Percentiles rank a stretch among this genome's conserved stretches.
Evolutionary conservation across 73 alveolate species (phyloP).

Genomic region (Diophrys appendiculata): DNA sequence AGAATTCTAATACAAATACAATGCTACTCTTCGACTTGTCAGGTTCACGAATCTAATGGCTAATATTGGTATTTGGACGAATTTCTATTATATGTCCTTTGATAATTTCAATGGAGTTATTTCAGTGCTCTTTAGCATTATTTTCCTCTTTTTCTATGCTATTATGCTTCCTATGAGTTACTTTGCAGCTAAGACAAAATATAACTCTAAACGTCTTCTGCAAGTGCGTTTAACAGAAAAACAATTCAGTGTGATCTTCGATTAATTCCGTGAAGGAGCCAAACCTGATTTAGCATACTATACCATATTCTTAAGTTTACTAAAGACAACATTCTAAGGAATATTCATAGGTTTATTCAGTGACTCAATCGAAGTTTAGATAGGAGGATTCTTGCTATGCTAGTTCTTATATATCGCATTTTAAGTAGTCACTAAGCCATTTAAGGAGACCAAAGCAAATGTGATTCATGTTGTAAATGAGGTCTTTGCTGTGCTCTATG

Average conservation of each 20-base stretch:
- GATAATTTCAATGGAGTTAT: neutral
- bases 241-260: neutral
- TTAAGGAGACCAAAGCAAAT: neutral
- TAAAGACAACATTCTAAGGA: neutral
- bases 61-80: neutral
- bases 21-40: neutral
- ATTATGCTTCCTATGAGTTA: neutral
- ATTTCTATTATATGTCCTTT: neutral
- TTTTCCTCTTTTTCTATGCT: neutral
- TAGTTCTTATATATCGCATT: neutral
- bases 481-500: too few species aligned
- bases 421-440: neutral
- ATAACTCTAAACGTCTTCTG: neutral
- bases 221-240: neutral
- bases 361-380: neutral
- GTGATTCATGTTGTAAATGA: too few species aligned
- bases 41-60: neutral
- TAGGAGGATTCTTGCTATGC: neutral
- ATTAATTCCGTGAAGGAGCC: neutral
- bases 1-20: neutral
- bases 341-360: neutral
- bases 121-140: neutral
- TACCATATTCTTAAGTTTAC: too few species aligned
- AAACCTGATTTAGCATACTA: neutral
- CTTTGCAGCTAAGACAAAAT: neutral